Conservation (phyloP, 306 rosid species). For the Trichosanthes cucumerina region DNA sequence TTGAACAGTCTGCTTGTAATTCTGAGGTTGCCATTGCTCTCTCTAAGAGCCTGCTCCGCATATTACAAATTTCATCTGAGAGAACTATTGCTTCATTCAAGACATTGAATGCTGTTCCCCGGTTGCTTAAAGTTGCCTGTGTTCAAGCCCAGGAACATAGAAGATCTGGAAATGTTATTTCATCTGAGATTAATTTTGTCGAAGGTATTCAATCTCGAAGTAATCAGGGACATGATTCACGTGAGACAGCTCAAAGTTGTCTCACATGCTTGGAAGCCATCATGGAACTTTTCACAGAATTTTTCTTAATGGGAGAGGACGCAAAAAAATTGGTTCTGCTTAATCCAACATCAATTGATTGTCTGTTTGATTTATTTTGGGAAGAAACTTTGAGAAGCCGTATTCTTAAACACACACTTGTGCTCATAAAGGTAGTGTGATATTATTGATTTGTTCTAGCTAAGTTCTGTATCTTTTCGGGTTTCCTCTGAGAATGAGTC, state of each 20-base stretch:
- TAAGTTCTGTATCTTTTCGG: not conserved
- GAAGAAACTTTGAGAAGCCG: constrained; percentile 65
- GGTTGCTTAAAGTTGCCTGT: constrained; percentile 81
- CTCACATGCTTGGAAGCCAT: constrained; percentile 49
- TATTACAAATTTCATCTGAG: constrained; percentile 68
- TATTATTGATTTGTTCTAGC: not conserved
- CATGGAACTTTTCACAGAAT: constrained; percentile 56
- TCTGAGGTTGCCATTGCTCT: constrained; percentile 57
- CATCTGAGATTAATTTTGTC: constrained; percentile 21
- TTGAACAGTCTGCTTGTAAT: constrained; percentile 77
- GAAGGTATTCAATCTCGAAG: constrained; percentile 22
- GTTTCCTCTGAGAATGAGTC: not conserved
- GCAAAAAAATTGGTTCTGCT: constrained; percentile 51
- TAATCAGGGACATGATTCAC: constrained; percentile 24
- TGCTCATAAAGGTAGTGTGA: constrained; percentile 71
- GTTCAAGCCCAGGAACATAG: constrained; percentile 72
- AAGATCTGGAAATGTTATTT: constrained; percentile 30
- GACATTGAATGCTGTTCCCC: constrained; percentile 61
- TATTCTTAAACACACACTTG: constrained; percentile 67
- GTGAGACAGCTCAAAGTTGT: constrained; percentile 35
- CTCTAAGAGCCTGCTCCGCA: constrained; percentile 52
- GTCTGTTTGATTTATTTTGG: constrained; percentile 88
- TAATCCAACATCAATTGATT: constrained; percentile 52
- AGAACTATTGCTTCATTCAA: constrained; percentile 69
- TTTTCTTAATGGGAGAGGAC: constrained; percentile 59